Base-by-base conservation (phyloP, 202 grass and related monocot species). In the Hordeum pubiflorum region DNA sequence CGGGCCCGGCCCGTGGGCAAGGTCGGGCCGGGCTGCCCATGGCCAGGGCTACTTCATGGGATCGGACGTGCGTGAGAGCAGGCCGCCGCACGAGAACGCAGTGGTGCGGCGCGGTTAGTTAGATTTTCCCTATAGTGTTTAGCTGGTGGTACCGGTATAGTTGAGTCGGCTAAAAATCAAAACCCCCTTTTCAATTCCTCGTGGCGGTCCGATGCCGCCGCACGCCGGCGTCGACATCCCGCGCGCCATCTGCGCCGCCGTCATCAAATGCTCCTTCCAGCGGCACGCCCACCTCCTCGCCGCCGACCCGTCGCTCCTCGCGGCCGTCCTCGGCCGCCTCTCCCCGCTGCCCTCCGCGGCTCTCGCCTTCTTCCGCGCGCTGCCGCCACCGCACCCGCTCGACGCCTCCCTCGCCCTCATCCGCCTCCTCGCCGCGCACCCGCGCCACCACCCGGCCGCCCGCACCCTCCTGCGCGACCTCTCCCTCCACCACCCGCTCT, bases 351-450 rank as follows among this genome's bases (percentile, higher is more conserved):
- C 87, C 29, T 58, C 72, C 73, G 8, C 78, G 15, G 78, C 82
- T 2, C 78, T 89, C 46, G 37, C 82, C 3, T 82, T 85, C 78
- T 89, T 89, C 82, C 87, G 78, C 78, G 68, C 82, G 21, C 21
- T 89, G 37, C 82, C 78, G 36, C 87, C 82, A 1, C 87, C 78
- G 24, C 87, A 86, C 76, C 91, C 94, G 56, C 79, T 97, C 44
- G 86, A 90, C 18, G 85, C 94, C 79, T 84, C 86, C 69, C 87
- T 89, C 81, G 72, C 89, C 75, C 86, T 97, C 84, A 77, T 97
- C 85, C 89, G 79, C 52, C 83, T 97, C 72, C 90, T 94, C 79
- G 69, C 88, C 26, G 33, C 55, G 24, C 82, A 89, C 78, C 82
- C 64, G 27, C 78, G 58, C 65, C 82, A 85, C 82, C 78, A 85